These are phyloP conservation scores for Dioscorea dumetorum DNA, from an alignment of 106 monocot genomes.

Conservation along the genomic window DNA sequence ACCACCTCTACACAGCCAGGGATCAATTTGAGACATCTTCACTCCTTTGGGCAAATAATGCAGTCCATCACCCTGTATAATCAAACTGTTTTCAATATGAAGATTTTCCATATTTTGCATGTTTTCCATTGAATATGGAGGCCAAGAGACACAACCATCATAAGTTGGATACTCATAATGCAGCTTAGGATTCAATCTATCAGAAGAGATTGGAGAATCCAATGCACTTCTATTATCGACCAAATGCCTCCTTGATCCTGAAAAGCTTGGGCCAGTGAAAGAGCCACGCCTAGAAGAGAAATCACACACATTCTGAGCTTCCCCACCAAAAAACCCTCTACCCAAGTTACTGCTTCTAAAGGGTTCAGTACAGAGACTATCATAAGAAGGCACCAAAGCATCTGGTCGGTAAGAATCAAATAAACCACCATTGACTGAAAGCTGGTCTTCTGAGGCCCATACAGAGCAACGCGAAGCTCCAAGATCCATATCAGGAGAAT, in stretches of 20 bases:
- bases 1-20: not conserved
- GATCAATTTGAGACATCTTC: not conserved
- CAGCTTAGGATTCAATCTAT: not conserved
- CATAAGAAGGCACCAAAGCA: not conserved
- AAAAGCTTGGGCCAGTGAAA: not conserved
- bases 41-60: not conserved
- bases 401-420: not conserved
- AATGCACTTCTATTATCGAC: not conserved
- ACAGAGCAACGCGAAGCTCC: not conserved
- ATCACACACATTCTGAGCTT: not conserved
- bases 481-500: not conserved
- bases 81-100: conserved; percentile 19
- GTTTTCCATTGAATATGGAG: not conserved
- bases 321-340: not conserved
- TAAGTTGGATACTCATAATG: not conserved
- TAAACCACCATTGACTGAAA: not conserved
- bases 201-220: not conserved
- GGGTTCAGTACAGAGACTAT: not conserved
- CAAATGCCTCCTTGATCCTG: not conserved
- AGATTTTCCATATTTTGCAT: conserved; percentile 16
- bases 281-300: not conserved
- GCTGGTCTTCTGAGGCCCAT: not conserved
- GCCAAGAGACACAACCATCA: not conserved
- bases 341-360: not conserved
- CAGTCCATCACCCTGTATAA: conserved; percentile 24